A percentile compares a stretch with the other conserved stretches of the same genome.
phyloP scores from a whole-genome alignment of 768 basidiomycete genomes.

The Boletus bicolor region DNA sequence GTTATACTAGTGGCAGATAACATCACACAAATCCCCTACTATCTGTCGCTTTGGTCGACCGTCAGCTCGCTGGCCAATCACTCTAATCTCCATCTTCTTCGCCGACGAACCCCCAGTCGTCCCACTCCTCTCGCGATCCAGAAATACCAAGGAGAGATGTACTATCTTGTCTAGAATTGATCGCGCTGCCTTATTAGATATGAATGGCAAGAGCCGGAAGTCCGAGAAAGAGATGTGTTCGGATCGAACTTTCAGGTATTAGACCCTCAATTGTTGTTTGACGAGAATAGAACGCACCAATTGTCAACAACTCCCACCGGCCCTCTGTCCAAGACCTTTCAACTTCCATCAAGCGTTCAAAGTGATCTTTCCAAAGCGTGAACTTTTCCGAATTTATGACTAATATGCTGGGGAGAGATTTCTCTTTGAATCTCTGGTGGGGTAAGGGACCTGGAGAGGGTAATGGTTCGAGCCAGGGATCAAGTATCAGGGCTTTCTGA shows the following conservation, averaged over 20 bases:
- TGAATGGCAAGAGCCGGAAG: conserved; percentile 23
- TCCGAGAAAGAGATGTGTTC: conserved; percentile 31
- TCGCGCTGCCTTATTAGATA: conserved; percentile 18
- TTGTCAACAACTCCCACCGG: conserved; percentile 43
- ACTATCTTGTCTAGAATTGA: conserved; percentile 22
- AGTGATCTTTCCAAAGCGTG: conserved; percentile 78
- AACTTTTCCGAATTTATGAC: conserved; percentile 78
- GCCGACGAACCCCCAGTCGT: background rate
- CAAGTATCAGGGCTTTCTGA: conserved; percentile 58
- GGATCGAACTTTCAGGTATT: conserved; percentile 17
- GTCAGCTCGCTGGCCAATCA: conserved; percentile 21
- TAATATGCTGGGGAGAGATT: conserved; percentile 41
- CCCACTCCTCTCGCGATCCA: conserved; percentile 14
- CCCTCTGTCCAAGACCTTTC: conserved; percentile 53
- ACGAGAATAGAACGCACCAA: conserved; percentile 36
- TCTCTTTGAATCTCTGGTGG: conserved; percentile 7
- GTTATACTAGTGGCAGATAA: conserved; percentile 23
- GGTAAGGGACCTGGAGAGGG: conserved; percentile 50
- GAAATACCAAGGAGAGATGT: conserved; percentile 21
- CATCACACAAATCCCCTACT: conserved; percentile 18
- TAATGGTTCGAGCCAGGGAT: conserved; percentile 84
- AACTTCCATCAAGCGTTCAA: conserved; percentile 52
- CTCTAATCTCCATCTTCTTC: conserved; percentile 23
- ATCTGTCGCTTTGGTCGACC: conserved; percentile 26
- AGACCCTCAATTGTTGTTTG: background rate